Percentiles rank a stretch among this genome's conserved stretches.
Evolutionary conservation across 1,139 yeast species (phyloP).

Genomic region (Scheffersomyces insectosa): DNA sequence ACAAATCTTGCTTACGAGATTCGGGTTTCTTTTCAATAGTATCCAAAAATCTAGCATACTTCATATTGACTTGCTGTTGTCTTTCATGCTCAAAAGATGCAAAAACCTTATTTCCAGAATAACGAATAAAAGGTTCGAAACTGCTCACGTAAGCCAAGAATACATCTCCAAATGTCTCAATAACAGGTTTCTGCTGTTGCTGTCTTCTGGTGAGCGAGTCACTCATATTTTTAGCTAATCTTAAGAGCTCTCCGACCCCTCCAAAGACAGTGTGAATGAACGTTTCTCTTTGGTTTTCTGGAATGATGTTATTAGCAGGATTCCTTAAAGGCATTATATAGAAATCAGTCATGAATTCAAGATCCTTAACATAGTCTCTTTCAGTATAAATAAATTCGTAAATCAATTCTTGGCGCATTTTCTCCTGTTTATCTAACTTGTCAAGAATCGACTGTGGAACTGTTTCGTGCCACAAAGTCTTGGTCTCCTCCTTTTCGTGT

Average conservation of each 20-base stretch:
- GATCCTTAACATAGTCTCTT: conserved; percentile 90
- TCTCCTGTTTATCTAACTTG: conserved; percentile 77
- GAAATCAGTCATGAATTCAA: conserved; percentile 89
- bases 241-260: conserved; percentile 82
- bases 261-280: conserved; percentile 91
- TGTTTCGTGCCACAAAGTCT: conserved; percentile 91
- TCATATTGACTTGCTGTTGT: conserved; percentile 85
- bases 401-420: conserved; percentile 91
- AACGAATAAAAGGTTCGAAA: conserved; percentile 88
- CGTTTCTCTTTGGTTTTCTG: conserved; percentile 85
- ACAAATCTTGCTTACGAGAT: conserved; percentile 85
- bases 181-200: conserved; percentile 78
- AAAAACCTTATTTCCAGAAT: conserved; percentile 95
- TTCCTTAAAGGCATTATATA: conserved; percentile 90
- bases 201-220: conserved; percentile 90
- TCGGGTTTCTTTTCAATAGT: conserved; percentile 90
- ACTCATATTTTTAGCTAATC: conserved; percentile 79
- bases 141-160: conserved; percentile 80
- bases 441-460: conserved; percentile 83
- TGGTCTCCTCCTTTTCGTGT: conserved; percentile 77
- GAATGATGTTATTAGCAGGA: conserved; percentile 73
- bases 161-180: conserved; percentile 83
- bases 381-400: conserved; percentile 94
- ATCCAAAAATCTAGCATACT: conserved; percentile 89
- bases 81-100: conserved; percentile 96